phyloP scores from a whole-genome alignment of 495 filamentous ascomycete genomes.

The Aspergillus nanangensis region DNA sequence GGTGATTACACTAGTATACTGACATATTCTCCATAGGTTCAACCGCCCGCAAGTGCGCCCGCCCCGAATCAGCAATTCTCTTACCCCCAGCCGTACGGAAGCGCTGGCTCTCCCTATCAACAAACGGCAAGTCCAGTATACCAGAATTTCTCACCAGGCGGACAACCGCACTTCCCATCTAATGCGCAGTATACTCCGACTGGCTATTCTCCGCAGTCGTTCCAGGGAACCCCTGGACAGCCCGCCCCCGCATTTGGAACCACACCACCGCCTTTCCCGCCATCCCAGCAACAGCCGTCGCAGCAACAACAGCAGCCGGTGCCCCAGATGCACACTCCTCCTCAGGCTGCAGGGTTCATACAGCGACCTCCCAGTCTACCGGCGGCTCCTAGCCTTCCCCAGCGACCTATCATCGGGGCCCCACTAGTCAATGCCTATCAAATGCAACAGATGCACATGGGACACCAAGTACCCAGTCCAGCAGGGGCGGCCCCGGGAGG shows the following conservation, averaged over 20 bases:
- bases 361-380: conserved; percentile 50
- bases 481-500: conserved; percentile 19
- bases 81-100: conserved; percentile 35
- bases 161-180: conserved; percentile 28
- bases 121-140: conserved; percentile 41
- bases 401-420: conserved; percentile 56
- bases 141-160: conserved; percentile 30
- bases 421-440: conserved; percentile 53
- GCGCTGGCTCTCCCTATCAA: conserved; percentile 34
- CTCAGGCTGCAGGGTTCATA: conserved; percentile 33
- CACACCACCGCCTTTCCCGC: conserved; percentile 29
- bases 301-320: conserved; percentile 32
- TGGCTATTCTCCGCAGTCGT: conserved; percentile 43
- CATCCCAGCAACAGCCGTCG: conserved; percentile 29
- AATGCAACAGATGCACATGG: conserved; percentile 63
- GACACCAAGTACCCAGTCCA: conserved; percentile 34
- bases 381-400: conserved; percentile 55
- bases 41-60: conserved; percentile 21
- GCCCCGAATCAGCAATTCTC: conserved; percentile 25
- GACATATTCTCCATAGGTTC: conserved; percentile 12
- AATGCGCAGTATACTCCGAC: conserved; percentile 28
- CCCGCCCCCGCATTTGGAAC: conserved; percentile 23
- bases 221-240: conserved; percentile 21
- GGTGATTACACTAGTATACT: not conserved
- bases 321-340: conserved; percentile 35